phyloP scores from a whole-genome alignment of 768 basidiomycete genomes.

The Hydnomerulius pinastri region DNA sequence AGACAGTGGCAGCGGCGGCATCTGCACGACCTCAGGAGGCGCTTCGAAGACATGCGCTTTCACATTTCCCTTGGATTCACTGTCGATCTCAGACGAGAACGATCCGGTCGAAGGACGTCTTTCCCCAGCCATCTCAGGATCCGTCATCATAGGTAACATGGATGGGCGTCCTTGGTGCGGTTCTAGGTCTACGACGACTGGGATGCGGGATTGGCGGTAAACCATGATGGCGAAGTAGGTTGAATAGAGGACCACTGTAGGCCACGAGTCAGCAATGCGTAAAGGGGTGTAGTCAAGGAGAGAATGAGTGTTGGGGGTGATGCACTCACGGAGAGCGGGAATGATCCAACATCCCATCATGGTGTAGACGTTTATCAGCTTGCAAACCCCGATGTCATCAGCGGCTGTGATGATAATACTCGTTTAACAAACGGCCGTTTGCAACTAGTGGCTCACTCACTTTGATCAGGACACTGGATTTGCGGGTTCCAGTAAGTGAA shows the following conservation, averaged over 20 bases:
- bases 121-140: conserved; percentile 22
- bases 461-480: conserved; percentile 45
- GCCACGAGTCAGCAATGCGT: conserved; percentile 1
- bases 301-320: background rate
- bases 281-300: too few species aligned
- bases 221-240: conserved; percentile 41
- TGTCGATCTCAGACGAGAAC: conserved; percentile 1
- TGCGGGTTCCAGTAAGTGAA: conserved; percentile 45
- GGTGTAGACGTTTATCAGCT: conserved; percentile 48
- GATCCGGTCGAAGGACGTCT: conserved; percentile 4
- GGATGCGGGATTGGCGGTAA: conserved; percentile 35
- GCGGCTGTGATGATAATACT: conserved; percentile 29
- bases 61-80: conserved; percentile 2
- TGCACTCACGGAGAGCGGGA: conserved; percentile 49
- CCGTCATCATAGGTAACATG: conserved; percentile 14
- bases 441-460: conserved; percentile 30
- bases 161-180: conserved; percentile 1
- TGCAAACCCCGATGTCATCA: conserved; percentile 47
- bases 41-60: background rate
- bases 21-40: background rate
- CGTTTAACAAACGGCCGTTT: background rate
- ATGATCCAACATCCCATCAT: conserved; percentile 54
- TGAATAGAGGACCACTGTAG: conserved; percentile 45
- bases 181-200: conserved; percentile 18
- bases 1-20: conserved; percentile 3